Evolutionary conservation across 1,284 basidiomycete species (phyloP).

Genomic region (Moesziomyces aphidis): DNA sequence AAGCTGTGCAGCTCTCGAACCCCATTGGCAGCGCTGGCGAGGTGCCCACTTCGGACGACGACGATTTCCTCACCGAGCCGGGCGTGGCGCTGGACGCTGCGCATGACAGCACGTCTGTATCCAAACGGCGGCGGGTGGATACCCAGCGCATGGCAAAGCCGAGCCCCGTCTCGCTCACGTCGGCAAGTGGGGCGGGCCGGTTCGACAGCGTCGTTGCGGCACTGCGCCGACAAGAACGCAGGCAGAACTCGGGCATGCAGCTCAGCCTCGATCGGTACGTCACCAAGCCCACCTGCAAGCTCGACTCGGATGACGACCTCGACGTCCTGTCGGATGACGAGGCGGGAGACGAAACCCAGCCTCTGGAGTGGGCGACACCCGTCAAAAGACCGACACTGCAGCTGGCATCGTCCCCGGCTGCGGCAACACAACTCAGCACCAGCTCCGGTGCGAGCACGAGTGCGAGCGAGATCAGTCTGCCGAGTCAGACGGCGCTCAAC

Average conservation of each 20-base stretch:
- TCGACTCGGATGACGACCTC: conserved; percentile 6
- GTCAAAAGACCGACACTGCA: neutral
- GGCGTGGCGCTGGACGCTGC: conserved; percentile 2
- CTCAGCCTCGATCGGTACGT: conserved; percentile 17
- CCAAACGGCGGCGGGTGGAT: neutral
- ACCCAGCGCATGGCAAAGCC: conserved; percentile 5
- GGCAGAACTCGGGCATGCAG: conserved; percentile 22
- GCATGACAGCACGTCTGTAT: neutral
- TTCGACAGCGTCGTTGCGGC: conserved; percentile 35
- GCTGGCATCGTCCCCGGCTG: neutral
- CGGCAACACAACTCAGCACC: neutral
- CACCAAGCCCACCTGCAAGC: neutral
- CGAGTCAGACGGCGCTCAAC: conserved; percentile 10
- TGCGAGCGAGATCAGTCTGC: conserved; percentile 10
- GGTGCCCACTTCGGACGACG: conserved; percentile 32
- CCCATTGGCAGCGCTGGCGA: neutral
- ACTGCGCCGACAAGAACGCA: conserved; percentile 22
- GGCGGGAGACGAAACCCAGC: neutral
- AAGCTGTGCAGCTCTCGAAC: too few species aligned
- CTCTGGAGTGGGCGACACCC: neutral
- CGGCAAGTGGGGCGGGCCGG: neutral
- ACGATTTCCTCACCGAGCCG: conserved; percentile 22
- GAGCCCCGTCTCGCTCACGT: conserved; percentile 23
- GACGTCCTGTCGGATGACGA: conserved; percentile 35
- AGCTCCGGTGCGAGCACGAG: neutral